Conservation (phyloP, 1,284 basidiomycete genomes). For the Phellopilus nigrolimitatus region DNA sequence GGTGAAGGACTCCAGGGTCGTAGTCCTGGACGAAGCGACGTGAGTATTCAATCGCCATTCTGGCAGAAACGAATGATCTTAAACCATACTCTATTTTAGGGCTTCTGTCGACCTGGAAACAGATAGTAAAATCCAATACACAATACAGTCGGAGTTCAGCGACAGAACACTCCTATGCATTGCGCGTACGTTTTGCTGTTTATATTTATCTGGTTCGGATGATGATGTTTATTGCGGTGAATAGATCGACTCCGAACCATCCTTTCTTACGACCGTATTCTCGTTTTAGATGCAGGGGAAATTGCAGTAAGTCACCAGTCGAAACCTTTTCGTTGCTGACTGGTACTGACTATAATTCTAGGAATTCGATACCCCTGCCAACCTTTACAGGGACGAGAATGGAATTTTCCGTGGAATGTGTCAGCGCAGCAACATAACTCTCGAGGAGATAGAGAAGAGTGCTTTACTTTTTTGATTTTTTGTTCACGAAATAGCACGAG, state of each 20-base stretch:
- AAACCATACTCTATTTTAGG: slow-evolving; percentile 24
- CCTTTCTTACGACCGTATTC: slow-evolving; percentile 73
- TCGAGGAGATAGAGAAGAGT: slow-evolving; percentile 42
- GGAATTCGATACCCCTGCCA: slow-evolving; percentile 69
- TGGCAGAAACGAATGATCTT: background rate
- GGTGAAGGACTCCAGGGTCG: slow-evolving; percentile 53
- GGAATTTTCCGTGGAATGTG: slow-evolving; percentile 70
- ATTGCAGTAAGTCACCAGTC: slow-evolving; percentile 45
- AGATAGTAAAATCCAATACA: slow-evolving; percentile 66
- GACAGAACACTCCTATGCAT: slow-evolving; percentile 63
- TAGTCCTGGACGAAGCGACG: slow-evolving; percentile 62
- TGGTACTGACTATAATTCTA: slow-evolving; percentile 23
- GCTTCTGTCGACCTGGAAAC: slow-evolving; percentile 69
- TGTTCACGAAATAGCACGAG: background rate
- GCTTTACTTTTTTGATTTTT: background rate
- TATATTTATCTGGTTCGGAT: background rate
- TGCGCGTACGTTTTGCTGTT: slow-evolving; percentile 39
- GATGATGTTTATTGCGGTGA: background rate
- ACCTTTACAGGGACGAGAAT: slow-evolving; percentile 46
- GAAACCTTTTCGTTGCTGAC: background rate
- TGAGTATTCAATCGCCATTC: slow-evolving; percentile 25
- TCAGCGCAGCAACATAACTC: slow-evolving; percentile 51
- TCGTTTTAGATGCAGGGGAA: slow-evolving; percentile 65
- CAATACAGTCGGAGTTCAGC: slow-evolving; percentile 62
- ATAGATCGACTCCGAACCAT: slow-evolving; percentile 73